phyloP scores from a whole-genome alignment of 225 moss, liverwort and hornwort genomes.

The Neckera pumila region DNA sequence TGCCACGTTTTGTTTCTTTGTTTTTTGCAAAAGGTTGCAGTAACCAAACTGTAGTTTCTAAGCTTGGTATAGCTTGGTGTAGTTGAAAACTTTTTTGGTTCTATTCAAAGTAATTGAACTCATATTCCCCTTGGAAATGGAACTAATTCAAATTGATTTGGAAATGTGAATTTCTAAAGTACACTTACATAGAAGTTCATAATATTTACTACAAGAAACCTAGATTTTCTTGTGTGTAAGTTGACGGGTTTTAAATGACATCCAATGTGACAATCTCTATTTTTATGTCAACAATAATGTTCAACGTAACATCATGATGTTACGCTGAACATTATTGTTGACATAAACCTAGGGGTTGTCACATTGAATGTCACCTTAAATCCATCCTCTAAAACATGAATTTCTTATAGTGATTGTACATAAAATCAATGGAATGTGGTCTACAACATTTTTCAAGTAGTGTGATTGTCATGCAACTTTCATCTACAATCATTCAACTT shows the following conservation, averaged over 20 bases:
- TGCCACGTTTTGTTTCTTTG: not conserved
- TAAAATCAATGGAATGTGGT: not conserved
- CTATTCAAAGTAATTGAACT: not conserved
- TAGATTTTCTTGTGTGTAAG: too few relatives aligned
- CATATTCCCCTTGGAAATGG: accelerated
- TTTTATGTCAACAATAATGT: too few relatives aligned
- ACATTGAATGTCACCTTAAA: too few relatives aligned
- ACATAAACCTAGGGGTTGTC: too few relatives aligned
- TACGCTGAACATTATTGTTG: too few relatives aligned
- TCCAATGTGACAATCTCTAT: too few relatives aligned
- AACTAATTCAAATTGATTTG: not conserved
- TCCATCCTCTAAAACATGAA: too few relatives aligned
- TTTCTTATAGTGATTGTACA: not conserved
- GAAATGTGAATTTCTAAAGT: not conserved
- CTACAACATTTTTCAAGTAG: not conserved
- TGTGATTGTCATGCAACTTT: not conserved
- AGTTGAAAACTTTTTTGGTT: not conserved
- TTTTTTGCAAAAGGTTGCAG: not conserved
- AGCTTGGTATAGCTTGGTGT: not conserved
- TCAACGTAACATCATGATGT: too few relatives aligned
- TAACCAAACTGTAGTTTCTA: not conserved
- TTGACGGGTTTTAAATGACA: too few relatives aligned
- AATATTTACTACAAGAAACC: too few relatives aligned
- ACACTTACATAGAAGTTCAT: accelerated
- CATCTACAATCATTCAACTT: not conserved